phyloP scores from a whole-genome alignment of 176 grass and related monocot genomes.

The Hsuehochloa calcarea region DNA sequence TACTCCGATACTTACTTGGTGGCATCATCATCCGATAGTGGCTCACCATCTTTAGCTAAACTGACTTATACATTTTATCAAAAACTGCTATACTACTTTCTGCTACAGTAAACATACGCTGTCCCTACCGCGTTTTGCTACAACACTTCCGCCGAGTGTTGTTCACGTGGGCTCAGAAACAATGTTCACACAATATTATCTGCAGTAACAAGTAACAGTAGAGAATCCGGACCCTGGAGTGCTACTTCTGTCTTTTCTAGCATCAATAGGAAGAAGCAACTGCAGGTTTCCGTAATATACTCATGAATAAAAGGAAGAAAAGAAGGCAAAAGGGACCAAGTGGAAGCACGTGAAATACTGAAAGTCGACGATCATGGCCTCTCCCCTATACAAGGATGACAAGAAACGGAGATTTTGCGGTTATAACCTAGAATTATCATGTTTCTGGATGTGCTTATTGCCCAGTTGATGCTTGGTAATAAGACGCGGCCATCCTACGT shows the following conservation, averaged over 20 bases:
- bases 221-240: not conserved
- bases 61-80: no score
- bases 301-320: not conserved
- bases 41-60: no score
- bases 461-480: not conserved
- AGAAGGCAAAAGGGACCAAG: not conserved
- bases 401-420: not conserved
- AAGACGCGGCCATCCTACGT: not conserved
- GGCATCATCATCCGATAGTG: no score
- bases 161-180: no score
- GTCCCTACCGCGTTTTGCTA: no score
- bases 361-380: not conserved
- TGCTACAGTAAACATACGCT: no score
- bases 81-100: no score
- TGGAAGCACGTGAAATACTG: not conserved
- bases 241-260: not conserved
- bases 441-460: not conserved
- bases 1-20: no score
- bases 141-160: no score
- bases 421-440: not conserved
- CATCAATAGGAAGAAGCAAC: not conserved
- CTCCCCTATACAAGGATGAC: not conserved
- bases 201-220: no score
- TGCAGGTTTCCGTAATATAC: not conserved
- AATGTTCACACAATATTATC: no score